These are phyloP conservation scores for Moesziomyces antarcticus DNA, from an alignment of 1,284 basidiomycete species.

Conservation along the genomic window DNA sequence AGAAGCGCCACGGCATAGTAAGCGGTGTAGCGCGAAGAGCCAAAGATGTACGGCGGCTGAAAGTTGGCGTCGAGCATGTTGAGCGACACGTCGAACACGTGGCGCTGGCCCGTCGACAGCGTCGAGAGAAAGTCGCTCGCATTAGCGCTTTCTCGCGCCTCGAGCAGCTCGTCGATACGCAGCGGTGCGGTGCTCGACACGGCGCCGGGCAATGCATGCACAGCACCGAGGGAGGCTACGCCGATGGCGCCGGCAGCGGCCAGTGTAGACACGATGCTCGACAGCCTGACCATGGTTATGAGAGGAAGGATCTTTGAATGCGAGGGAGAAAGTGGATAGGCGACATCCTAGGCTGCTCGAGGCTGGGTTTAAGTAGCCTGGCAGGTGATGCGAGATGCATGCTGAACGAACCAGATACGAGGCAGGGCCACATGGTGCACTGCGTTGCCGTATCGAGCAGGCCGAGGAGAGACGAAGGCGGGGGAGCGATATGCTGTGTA, in stretches of 20 bases:
- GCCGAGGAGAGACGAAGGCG: too few species aligned
- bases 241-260: slow-evolving; percentile 13
- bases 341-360: neutral
- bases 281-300: slow-evolving; percentile 15
- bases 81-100: slow-evolving; percentile 20
- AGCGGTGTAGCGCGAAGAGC: slow-evolving; percentile 31
- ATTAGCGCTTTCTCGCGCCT: slow-evolving; percentile 4
- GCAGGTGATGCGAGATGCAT: neutral
- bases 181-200: neutral
- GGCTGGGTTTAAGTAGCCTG: neutral
- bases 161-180: slow-evolving; percentile 16
- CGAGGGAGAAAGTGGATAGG: neutral
- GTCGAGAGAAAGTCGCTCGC: slow-evolving; percentile 27
- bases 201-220: slow-evolving; percentile 10
- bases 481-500: neutral
- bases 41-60: slow-evolving; percentile 34
- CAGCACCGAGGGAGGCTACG: slow-evolving; percentile 3
- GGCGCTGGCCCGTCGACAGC: slow-evolving; percentile 24
- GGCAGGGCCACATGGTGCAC: too few species aligned
- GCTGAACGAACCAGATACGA: too few species aligned
- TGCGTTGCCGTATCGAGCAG: too few species aligned
- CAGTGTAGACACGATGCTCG: slow-evolving; percentile 4
- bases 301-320: neutral
- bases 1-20: slow-evolving; percentile 39
- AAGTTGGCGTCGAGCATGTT: slow-evolving; percentile 28